These are phyloP conservation scores for Tolypocladium pustulatum DNA, from an alignment of 2,329 filamentous ascomycete genomes.

Conservation along the genomic window DNA sequence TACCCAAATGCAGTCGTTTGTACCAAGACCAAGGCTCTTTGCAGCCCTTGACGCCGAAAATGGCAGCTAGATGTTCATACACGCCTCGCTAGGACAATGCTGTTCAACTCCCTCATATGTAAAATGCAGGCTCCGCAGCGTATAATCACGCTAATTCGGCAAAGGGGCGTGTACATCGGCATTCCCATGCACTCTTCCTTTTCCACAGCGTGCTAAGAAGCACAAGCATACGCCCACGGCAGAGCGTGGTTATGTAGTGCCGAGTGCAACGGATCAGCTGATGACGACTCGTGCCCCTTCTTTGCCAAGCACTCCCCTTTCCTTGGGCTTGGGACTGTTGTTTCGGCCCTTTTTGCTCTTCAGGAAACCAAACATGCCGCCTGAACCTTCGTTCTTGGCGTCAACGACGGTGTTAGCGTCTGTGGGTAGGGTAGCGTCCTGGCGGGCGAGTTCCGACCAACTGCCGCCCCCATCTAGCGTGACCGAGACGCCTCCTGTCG, in stretches of 20 bases:
- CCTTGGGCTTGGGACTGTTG: slow-evolving; percentile 87
- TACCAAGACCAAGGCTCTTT: background rate
- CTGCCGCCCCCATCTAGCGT: slow-evolving; percentile 81
- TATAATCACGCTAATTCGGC: background rate
- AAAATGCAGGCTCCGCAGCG: background rate
- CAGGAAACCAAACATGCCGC: slow-evolving; percentile 83
- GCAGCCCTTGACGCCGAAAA: background rate
- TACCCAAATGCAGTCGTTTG: background rate
- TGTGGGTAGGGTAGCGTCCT: slow-evolving; percentile 63
- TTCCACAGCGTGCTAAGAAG: background rate
- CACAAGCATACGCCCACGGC: background rate
- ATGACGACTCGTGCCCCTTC: slow-evolving; percentile 82
- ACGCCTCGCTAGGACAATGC: background rate
- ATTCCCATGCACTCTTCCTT: background rate
- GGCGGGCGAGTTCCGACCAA: slow-evolving; percentile 84
- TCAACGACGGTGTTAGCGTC: slow-evolving; percentile 49
- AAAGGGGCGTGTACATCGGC: background rate
- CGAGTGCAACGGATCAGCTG: slow-evolving; percentile 30
- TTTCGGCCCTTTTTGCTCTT: slow-evolving; percentile 82
- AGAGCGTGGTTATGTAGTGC: background rate
- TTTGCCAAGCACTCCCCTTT: slow-evolving; percentile 87
- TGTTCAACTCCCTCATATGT: background rate
- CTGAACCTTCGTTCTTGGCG: slow-evolving; percentile 46
- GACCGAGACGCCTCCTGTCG: slow-evolving; percentile 79
- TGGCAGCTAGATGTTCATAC: background rate